These are phyloP conservation scores for Acanthamoeba triangularis DNA, from an alignment of 208 protist genomes.

Conservation along the genomic window DNA sequence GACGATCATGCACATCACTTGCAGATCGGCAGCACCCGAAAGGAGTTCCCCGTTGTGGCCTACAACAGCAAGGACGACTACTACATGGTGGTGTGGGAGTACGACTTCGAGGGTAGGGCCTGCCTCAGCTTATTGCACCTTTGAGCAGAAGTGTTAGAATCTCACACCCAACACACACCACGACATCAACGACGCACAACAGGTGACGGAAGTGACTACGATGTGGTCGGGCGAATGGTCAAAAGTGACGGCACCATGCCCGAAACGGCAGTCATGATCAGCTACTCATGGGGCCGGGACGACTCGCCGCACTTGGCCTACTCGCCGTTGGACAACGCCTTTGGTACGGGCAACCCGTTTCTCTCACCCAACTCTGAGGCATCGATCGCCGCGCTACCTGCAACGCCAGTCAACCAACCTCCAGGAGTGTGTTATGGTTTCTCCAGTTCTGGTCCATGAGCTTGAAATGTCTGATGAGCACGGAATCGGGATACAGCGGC, in stretches of 20 bases:
- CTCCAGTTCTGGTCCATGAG: not conserved
- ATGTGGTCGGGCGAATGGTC: not conserved
- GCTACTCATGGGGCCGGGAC: not conserved
- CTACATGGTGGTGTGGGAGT: conserved; percentile 21
- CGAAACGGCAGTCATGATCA: not conserved
- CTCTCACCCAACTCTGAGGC: too few species aligned
- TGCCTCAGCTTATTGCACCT: not conserved
- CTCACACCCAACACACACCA: not conserved
- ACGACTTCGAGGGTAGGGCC: not conserved
- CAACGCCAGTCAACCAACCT: too few species aligned
- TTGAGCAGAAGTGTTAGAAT: not conserved
- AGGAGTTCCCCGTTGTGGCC: not conserved
- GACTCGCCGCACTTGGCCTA: not conserved
- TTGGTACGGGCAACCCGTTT: not conserved
- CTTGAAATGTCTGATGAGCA: not conserved
- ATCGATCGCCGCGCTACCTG: too few species aligned
- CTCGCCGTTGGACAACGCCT: conserved; percentile 7
- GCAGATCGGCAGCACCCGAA: not conserved
- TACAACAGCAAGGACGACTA: conserved; percentile 3
- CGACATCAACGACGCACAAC: too few species aligned
- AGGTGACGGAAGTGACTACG: not conserved
- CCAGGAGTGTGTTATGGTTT: too few species aligned
- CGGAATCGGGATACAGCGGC: not conserved
- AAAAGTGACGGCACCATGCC: not conserved
- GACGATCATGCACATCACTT: too few species aligned